Base-by-base conservation (phyloP, 768 basidiomycete species). In the Lactarius trivialis region DNA sequence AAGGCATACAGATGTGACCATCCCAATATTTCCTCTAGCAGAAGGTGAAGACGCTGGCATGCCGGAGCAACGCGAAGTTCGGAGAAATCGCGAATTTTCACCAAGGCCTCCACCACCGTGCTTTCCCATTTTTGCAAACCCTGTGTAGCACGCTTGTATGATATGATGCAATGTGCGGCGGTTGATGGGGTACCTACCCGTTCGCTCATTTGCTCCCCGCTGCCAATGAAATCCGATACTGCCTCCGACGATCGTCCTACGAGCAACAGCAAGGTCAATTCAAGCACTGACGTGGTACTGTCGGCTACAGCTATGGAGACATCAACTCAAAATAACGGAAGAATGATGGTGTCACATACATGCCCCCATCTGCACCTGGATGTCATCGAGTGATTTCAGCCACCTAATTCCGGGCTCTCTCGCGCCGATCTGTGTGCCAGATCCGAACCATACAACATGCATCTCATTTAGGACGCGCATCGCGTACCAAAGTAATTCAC, bases 101-200 rank as follows among this genome's bases (percentile, higher is more conserved):
- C 76, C 55, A 93, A 72, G 17, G 88, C 82, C 63, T 91, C 88
- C 11, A 78, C 77, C 67, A 91, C 81, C 4, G 83, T 84, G 1
- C 82, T 77, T 70, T 93, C 90, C 91, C 91, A 93, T 71, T 90
- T 91, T 70, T 86, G 85, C 60, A 93, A 78, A 52, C 85, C 84
- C 91, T 93, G 49, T 45, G 60, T 74, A 24, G n/a, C 21, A 53
- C 49, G 7, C n/a, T 50, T 32, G 30, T 49, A n/a, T 50, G n/a
- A 50, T 49, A n/a, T 50, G n/a, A 50, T 58, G 37, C 14, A 43
- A 19, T 26, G 51, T 32, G 14, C 8, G n/a, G 48, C 17, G 26
- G 17, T 19, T n/a, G n/a, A 48, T 41, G 55, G 34, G 26, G 14
- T 41, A 71, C 76, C 67, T 74, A 91, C 91, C 71, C 91, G 78